Evolutionary conservation across 352 stramenopile species (phyloP).

Genomic region (Phytophthora quininea): DNA sequence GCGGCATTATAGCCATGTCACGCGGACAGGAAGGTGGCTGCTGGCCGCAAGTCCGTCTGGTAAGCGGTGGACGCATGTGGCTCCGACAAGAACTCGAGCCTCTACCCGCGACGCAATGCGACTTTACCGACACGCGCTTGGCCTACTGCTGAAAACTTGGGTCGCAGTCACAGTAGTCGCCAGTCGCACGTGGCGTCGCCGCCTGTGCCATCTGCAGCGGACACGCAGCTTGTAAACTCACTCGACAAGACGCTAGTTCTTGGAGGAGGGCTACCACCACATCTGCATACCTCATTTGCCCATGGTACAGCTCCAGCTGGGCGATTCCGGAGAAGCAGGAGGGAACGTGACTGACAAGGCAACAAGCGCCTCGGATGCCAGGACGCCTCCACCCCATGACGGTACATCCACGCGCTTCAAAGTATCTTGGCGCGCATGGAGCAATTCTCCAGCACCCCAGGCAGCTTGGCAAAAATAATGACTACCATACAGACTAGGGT

Average conservation of each 20-base stretch:
- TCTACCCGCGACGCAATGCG: constrained; percentile 9
- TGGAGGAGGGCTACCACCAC: not conserved
- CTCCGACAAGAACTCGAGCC: constrained; percentile 14
- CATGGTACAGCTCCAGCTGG: constrained; percentile 9
- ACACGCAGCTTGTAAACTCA: constrained; percentile 8
- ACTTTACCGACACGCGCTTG: not conserved
- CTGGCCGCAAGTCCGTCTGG: constrained; percentile 2
- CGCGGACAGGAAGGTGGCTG: constrained; percentile 1
- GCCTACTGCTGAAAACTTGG: not conserved
- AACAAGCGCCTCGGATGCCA: not conserved
- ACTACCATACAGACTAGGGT: constrained; percentile 2
- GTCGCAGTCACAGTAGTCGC: constrained; percentile 12
- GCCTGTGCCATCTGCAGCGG: constrained; percentile 6
- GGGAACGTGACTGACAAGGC: not conserved
- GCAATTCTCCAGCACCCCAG: too few relatives aligned
- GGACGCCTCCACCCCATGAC: not conserved
- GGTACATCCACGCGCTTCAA: not conserved
- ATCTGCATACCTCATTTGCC: not conserved
- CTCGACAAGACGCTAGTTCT: too few relatives aligned
- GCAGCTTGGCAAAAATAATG: too few relatives aligned
- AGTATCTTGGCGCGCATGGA: not conserved
- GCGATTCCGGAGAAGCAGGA: constrained; percentile 23
- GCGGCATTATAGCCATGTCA: not conserved
- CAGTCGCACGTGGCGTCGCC: constrained; percentile 20
- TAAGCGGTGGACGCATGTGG: not conserved